A percentile compares a stretch with the other conserved stretches of the same genome.
These are phyloP conservation scores for Phyllosticta citriasiana DNA, from an alignment of 2,329 filamentous ascomycete species.

Conservation along the genomic window DNA sequence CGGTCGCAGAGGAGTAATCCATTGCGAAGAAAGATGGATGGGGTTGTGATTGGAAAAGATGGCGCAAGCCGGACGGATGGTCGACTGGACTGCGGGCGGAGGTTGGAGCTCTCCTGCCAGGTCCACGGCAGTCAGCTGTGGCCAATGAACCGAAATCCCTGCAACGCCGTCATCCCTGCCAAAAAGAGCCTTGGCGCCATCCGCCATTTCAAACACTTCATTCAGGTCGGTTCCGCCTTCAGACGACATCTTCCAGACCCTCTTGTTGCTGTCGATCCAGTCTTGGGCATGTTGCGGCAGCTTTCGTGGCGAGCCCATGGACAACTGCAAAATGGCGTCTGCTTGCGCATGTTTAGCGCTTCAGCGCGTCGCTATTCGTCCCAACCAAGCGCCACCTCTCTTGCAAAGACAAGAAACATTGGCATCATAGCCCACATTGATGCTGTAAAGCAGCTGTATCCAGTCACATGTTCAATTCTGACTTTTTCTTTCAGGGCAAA, in stretches of 20 bases:
- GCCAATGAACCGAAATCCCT: not conserved
- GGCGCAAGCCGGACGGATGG: not conserved
- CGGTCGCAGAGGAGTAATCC: conserved; percentile 53
- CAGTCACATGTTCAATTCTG: not conserved
- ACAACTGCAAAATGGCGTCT: conserved; percentile 2
- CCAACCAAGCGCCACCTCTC: conserved; percentile 12
- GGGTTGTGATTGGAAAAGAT: not conserved
- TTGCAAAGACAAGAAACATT: conserved; percentile 65
- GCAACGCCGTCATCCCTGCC: not conserved
- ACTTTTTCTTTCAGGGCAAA: conserved; percentile 53
- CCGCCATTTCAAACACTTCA: not conserved
- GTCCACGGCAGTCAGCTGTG: not conserved
- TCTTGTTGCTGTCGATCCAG: not conserved
- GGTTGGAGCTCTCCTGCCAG: not conserved
- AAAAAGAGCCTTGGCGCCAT: not conserved
- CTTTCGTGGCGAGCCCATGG: conserved; percentile 4
- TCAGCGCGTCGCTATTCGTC: not conserved
- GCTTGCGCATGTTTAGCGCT: not conserved
- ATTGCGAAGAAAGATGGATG: conserved; percentile 30
- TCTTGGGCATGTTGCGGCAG: not conserved
- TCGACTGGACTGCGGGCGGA: not conserved
- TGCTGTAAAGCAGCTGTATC: conserved; percentile 47
- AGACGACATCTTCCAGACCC: not conserved
- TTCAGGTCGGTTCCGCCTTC: not conserved
- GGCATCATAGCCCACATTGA: conserved; percentile 98